Percentiles rank a stretch among this genome's conserved stretches.
Conservation (phyloP, 148 eudicot species). For the Rhododendron molle region DNA sequence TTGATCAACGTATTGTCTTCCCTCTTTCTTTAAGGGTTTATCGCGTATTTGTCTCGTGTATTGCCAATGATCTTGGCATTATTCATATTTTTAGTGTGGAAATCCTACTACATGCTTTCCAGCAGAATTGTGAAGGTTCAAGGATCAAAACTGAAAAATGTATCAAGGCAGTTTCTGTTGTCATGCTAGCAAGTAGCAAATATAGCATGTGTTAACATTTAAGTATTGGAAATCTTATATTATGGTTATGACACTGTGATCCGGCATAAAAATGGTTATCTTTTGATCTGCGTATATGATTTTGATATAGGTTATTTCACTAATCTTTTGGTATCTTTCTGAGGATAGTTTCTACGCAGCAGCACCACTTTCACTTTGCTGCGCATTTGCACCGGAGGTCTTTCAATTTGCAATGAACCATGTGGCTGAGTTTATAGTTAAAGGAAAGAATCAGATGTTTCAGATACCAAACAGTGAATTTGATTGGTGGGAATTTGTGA, state of each 20-base stretch:
- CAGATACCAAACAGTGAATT: conserved; percentile 41
- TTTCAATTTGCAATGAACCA: conserved; percentile 30
- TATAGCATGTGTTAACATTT: background rate
- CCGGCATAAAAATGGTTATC: background rate
- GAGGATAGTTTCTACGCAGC: conserved; percentile 72
- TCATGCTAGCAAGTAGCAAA: background rate
- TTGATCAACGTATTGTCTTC: background rate
- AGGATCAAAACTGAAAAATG: background rate
- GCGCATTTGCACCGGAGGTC: conserved; percentile 53
- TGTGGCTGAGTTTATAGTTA: conserved; percentile 51
- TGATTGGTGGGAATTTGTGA: conserved; percentile 39
- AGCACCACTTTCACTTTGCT: conserved; percentile 84
- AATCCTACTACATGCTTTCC: background rate
- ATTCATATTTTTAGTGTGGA: background rate
- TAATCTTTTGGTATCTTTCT: conserved; percentile 27
- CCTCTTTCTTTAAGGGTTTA: background rate
- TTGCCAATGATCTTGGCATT: no score
- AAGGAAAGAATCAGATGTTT: conserved; percentile 53
- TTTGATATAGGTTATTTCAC: background rate
- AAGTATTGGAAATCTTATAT: background rate
- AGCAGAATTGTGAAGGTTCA: background rate
- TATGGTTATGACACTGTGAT: background rate
- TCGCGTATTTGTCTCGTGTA: background rate
- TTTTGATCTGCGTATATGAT: background rate
- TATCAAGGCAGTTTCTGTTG: background rate